A percentile compares a stretch with the other conserved stretches of the same genome.
Evolutionary conservation across 2,329 filamentous ascomycete species (phyloP).

Genomic region (Anisogramma anomala): DNA sequence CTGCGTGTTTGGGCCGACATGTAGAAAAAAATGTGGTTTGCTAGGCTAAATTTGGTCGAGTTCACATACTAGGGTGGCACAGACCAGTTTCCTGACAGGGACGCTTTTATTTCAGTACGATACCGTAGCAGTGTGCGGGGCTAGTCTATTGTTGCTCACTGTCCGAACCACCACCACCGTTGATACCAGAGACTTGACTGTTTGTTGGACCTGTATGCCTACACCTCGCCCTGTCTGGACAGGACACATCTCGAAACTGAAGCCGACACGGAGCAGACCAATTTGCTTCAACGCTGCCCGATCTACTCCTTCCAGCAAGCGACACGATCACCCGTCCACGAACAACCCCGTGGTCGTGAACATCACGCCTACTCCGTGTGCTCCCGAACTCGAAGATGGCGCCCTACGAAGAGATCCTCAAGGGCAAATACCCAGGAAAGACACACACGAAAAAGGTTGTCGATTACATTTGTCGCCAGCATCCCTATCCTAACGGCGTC

Average conservation of each 20-base stretch:
- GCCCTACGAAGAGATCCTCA: constrained; percentile 39
- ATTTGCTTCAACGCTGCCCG: not conserved
- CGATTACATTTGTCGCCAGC: constrained; percentile 58
- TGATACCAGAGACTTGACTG: not conserved
- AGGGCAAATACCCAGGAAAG: constrained; percentile 71
- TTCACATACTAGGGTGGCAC: too few relatives aligned
- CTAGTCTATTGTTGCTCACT: too few relatives aligned
- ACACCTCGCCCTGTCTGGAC: not conserved
- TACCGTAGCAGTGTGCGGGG: too few relatives aligned
- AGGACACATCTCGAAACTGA: not conserved
- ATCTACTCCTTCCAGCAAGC: not conserved
- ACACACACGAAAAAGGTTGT: constrained; percentile 75
- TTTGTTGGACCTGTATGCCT: constrained; percentile 1
- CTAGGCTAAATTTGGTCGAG: too few relatives aligned
- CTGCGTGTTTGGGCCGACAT: too few relatives aligned
- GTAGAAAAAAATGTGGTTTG: too few relatives aligned
- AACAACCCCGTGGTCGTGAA: not conserved
- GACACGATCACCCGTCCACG: not conserved
- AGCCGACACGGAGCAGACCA: not conserved
- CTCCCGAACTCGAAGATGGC: constrained; percentile 20
- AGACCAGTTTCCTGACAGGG: too few relatives aligned
- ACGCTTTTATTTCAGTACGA: too few relatives aligned
- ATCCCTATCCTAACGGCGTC: constrained; percentile 55
- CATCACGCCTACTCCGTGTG: not conserved
- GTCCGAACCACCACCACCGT: not conserved